Conservation (phyloP, 768 basidiomycete genomes). For the Tricholomella constricta region DNA sequence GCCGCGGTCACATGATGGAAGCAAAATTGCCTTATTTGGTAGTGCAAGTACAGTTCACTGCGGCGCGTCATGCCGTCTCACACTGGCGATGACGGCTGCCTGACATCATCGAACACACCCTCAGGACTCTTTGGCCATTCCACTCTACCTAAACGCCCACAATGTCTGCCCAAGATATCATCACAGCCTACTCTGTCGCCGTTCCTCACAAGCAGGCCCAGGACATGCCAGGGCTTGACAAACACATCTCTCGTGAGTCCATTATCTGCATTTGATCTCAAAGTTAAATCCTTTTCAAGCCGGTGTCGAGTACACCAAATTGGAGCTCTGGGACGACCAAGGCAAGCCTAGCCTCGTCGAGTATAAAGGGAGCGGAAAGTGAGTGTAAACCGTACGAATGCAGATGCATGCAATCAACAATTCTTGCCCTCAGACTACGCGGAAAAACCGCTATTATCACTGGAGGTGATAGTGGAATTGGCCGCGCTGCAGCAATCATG, state of each 20-base stretch:
- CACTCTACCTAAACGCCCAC: not conserved
- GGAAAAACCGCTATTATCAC: slow-evolving; percentile 39
- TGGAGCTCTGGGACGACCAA: slow-evolving; percentile 51
- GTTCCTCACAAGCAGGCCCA: slow-evolving; percentile 45
- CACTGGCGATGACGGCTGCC: too few relatives aligned
- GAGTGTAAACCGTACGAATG: not conserved
- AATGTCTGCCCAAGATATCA: slow-evolving; percentile 33
- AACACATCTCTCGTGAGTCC: slow-evolving; percentile 44
- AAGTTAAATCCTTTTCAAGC: slow-evolving; percentile 19
- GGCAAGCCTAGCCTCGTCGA: slow-evolving; percentile 52
- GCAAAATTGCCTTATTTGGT: not conserved
- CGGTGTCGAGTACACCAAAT: slow-evolving; percentile 39
- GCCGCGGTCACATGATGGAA: not conserved
- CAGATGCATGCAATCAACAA: not conserved
- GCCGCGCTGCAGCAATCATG: slow-evolving; percentile 49
- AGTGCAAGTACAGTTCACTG: not conserved
- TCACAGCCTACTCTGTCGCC: slow-evolving; percentile 36
- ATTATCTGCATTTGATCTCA: too few relatives aligned
- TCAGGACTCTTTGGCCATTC: not conserved
- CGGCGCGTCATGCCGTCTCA: not conserved
- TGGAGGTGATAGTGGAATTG: slow-evolving; percentile 50
- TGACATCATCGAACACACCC: not conserved
- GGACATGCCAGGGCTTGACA: slow-evolving; percentile 50
- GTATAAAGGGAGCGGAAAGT: slow-evolving; percentile 54
- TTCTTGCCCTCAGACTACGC: slow-evolving; percentile 22